A percentile compares a stretch with the other conserved stretches of the same genome.
Conservation (phyloP, 495 filamentous ascomycete species). For the Penicillium longicatenatum region DNA sequence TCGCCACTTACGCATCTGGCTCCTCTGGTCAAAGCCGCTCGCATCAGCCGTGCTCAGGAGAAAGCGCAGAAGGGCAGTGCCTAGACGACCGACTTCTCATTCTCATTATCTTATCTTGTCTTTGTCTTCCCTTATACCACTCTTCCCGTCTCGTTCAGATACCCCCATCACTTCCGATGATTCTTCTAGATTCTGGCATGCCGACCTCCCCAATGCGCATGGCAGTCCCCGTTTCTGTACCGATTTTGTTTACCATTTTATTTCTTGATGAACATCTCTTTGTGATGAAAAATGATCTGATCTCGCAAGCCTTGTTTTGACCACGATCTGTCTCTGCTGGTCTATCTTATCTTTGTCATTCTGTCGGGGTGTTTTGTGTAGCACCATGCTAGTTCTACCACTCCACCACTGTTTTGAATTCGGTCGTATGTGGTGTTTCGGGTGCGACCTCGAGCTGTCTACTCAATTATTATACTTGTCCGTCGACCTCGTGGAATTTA, state of each 20-base stretch:
- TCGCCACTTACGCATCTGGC: constrained; percentile 75
- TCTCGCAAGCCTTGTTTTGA: constrained; percentile 13
- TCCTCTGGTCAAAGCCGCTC: constrained; percentile 84
- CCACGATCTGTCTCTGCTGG: constrained; percentile 3
- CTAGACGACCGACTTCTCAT: constrained; percentile 23
- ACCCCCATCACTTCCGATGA: constrained; percentile 41
- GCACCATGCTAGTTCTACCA: constrained; percentile 1
- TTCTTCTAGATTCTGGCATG: constrained; percentile 38
- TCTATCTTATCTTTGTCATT: constrained; percentile 4
- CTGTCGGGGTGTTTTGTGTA: neutral
- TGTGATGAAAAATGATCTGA: constrained; percentile 30
- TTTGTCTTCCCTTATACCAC: constrained; percentile 24
- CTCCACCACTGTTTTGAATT: constrained; percentile 7
- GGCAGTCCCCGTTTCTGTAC: constrained; percentile 22
- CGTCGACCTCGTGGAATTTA: constrained; percentile 8
- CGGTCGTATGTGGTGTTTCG: constrained; percentile 13
- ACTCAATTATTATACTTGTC: constrained; percentile 10
- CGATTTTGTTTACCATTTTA: constrained; percentile 18
- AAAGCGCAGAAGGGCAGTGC: constrained; percentile 64
- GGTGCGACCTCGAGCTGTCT: constrained; percentile 8
- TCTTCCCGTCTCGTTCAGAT: constrained; percentile 45
- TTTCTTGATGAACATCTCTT: constrained; percentile 22
- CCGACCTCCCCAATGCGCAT: constrained; percentile 22
- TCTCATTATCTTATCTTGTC: constrained; percentile 1
- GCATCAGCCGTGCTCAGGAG: constrained; percentile 80